Evolutionary conservation across 257 asterid genomes (phyloP), one percentile per base, ranked within the genome.

Genomic region (Asclepias syriaca): DNA sequence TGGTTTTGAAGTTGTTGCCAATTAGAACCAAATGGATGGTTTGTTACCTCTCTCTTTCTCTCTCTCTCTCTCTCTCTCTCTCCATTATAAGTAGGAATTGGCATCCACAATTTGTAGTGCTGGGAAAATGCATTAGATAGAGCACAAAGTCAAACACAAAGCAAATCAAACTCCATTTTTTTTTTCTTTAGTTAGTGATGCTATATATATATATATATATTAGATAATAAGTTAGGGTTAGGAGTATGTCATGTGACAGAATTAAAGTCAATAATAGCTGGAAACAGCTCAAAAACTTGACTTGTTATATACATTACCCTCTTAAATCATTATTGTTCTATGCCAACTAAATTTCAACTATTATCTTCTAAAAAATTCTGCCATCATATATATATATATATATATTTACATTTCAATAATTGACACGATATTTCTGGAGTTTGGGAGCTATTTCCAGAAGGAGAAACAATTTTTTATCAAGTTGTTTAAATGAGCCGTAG

Each of bases 201-300:
- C 37, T 32, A 34, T 3, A 34, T 34, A 34, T 34, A 34, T 34
- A 34, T 12, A 34, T 34, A 34, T 34, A 34, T 34, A 34, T n/a
- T n/a, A n/a, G n/a, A n/a, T n/a, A n/a, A n/a, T n/a, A 24, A 24
- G 27, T 24, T 13, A 12, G n/a, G 56, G 8, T 51, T 51, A 4
- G 19, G 59, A 18, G 45, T 34, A 0, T 14, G 9, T 60, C 66
- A 61, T 61, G 66, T 61, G 66, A 61, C 13, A 34, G 34, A 29
- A 60, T 29, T 43, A 51, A 29, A 29, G 45, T 60, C 66, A 60
- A 61, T 34, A 61, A 34, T 34, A 61, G 66, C 66, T 32, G 66
- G 66, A 61, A 61, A 32, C 66, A 61, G 66, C 66, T 60, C 46
- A 60, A 15, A 32, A 21, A 24, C 55, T 10, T 22, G 37, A 7